Evolutionary conservation across 163 green algal species (phyloP), one percentile per base, ranked within the genome.

Genomic region (Botryococcus braunii): DNA sequence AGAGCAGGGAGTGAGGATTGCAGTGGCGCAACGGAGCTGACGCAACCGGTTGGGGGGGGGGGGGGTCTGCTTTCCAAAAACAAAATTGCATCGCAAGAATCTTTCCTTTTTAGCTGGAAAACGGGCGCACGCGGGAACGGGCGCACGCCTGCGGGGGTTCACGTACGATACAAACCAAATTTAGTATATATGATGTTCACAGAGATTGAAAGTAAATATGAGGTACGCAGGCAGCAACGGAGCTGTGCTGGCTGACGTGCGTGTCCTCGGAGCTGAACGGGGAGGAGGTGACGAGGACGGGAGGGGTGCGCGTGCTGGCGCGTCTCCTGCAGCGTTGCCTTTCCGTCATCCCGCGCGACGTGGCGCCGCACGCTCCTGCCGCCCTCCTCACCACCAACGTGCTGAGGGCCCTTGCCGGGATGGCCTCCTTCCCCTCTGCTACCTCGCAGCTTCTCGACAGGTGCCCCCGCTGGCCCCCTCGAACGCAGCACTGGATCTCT

Each of bases 181-280:
- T n/a, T n/a, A n/a, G n/a, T n/a, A n/a, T n/a, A n/a, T n/a, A n/a
- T n/a, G n/a, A n/a, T n/a, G n/a, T n/a, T n/a, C n/a, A n/a, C n/a
- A n/a, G n/a, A n/a, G n/a, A n/a, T n/a, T n/a, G n/a, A n/a, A n/a
- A n/a, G n/a, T n/a, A n/a, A n/a, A n/a, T n/a, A n/a, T n/a, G 58
- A 37, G n/a, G 27, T 48, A 2, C 66, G 50, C 77, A 90, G 68
- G 80, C 82, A 2, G 89, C 85, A 5, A 79, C 84, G 0, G 79
- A 96, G 79, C 86, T 97, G 61, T 86, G 74, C 62, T 96, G 86
- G 88, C 80, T 97, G 38, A 96, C 90, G 23, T 95, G 89, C 73
- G 78, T 86, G 23, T 80, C 65, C 35, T 92, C 82, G 5, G 66
- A 71, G 9, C 79, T 89, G 5, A 97, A 97, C 68, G 90, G 83